Evolutionary conservation across 2,329 filamentous ascomycete species (phyloP), one percentile per base, ranked within the genome.

Genomic region (Trichophyton equinum): DNA sequence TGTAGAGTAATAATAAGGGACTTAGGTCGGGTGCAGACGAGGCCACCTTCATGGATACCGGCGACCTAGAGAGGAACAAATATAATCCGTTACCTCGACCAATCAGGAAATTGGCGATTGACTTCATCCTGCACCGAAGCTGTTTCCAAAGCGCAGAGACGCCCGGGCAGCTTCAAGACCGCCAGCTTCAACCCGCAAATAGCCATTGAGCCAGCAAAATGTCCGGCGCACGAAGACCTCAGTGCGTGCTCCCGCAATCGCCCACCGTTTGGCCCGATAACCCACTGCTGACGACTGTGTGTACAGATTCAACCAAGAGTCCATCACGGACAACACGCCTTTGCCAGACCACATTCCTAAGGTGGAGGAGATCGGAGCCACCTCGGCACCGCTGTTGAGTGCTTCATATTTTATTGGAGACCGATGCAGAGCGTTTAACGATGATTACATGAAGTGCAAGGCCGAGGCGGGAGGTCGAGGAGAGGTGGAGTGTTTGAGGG

Each of bases 401-500:
- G 94, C 94, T 36, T 85, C 90, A 59, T 99, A 89, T 82, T 99
- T 97, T 76, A 99, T 99, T 73, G 94, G 94, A 65, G 91, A 91
- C 67, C 87, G 92, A 72, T 99, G 94, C 85, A 87, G 84, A 74
- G 81, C 88, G 62, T 99, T 91, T 82, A 97, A 97, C 77, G 94
- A 99, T 81, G 94, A 99, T 78, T 99, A 88, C 79, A 99, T 99
- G 92, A 89, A 95, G 80, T 99, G 94, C 87, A 99, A 99, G 86
- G 89, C 84, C 68, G 91, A 96, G 78, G 86, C 90, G 70, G 87
- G 89, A 65, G 94, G 94, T 70, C 85, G 84, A 76, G 94, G 91
- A 74, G 94, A 99, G 81, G 76, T 95, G 65, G 89, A 96, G 68
- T 99, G 94, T 78, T 79, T 99, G 82, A 92, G 89, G 81, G 94